Evolutionary conservation across 192 early-diverging fungal genomes (phyloP).

Genomic region (Backusella tarrabulga): DNA sequence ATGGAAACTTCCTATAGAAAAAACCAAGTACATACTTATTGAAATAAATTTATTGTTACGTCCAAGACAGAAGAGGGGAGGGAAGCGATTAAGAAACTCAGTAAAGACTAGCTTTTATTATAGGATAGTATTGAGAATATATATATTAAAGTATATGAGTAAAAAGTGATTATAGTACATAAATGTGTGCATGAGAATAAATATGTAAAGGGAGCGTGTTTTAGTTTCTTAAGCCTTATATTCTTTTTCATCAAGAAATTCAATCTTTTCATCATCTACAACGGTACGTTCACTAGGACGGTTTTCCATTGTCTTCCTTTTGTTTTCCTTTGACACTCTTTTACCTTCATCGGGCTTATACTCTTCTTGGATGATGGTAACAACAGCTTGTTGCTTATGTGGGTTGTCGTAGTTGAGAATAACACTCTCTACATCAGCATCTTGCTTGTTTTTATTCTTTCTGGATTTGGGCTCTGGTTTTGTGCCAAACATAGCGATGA

Average conservation of each 20-base stretch:
- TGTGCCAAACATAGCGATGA: neutral
- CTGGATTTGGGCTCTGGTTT: neutral
- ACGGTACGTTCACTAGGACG: neutral
- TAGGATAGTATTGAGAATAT: neutral
- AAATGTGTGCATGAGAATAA: neutral
- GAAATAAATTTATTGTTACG: too few relatives aligned
- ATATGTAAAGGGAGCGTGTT: neutral
- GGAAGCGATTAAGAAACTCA: neutral
- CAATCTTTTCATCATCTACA: neutral
- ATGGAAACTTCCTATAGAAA: conserved; percentile 6
- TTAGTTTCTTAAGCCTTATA: neutral
- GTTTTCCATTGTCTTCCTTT: neutral
- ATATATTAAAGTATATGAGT: neutral
- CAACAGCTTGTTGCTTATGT: neutral
- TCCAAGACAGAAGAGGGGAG: neutral
- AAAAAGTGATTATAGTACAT: neutral
- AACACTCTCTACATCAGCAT: neutral
- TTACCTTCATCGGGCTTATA: neutral
- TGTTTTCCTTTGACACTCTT: neutral
- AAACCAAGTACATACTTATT: neutral
- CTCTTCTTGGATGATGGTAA: neutral
- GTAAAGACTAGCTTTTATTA: conserved; percentile 1
- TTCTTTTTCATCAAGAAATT: neutral
- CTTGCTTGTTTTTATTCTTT: neutral
- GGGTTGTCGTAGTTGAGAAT: neutral